phyloP scores from a whole-genome alignment of 2,329 filamentous ascomycete genomes.

The Pyrenochaeta sp. region DNA sequence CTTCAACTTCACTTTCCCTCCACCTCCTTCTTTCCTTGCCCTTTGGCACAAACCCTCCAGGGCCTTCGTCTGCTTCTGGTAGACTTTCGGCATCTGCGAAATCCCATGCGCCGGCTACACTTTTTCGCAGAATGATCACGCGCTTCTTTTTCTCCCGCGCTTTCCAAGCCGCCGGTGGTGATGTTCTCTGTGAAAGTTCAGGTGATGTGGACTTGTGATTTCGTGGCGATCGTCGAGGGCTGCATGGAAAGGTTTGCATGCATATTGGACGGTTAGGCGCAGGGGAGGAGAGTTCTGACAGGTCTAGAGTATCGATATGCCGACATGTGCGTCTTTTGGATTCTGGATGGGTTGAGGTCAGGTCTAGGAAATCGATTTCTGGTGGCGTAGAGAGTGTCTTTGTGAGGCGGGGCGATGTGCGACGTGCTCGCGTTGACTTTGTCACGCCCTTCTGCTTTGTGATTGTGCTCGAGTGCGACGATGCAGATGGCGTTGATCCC shows the following conservation, averaged over 20 bases:
- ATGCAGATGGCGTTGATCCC: conserved; percentile 13
- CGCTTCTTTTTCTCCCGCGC: conserved; percentile 39
- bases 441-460: conserved; percentile 7
- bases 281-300: conserved; percentile 25
- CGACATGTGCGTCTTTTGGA: conserved; percentile 10
- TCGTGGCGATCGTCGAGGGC: conserved; percentile 32
- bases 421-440: conserved; percentile 13
- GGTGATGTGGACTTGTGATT: conserved; percentile 18
- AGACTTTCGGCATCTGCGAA: conserved; percentile 38
- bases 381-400: conserved; percentile 21
- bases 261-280: conserved; percentile 11
- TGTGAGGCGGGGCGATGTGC: conserved; percentile 33
- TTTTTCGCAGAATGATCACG: conserved; percentile 40
- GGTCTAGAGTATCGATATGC: conserved; percentile 30
- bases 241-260: conserved; percentile 1
- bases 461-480: conserved; percentile 1
- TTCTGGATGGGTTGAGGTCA: conserved; percentile 20
- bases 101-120: conserved; percentile 43
- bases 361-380: conserved; percentile 35
- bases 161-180: conserved; percentile 42
- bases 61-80: conserved; percentile 3
- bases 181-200: neutral
- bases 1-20: conserved; percentile 48
- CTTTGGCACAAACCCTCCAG: conserved; percentile 12
- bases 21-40: conserved; percentile 41